Base-by-base conservation (phyloP, 139 green algal genomes). In the Chlorella sp. region DNA sequence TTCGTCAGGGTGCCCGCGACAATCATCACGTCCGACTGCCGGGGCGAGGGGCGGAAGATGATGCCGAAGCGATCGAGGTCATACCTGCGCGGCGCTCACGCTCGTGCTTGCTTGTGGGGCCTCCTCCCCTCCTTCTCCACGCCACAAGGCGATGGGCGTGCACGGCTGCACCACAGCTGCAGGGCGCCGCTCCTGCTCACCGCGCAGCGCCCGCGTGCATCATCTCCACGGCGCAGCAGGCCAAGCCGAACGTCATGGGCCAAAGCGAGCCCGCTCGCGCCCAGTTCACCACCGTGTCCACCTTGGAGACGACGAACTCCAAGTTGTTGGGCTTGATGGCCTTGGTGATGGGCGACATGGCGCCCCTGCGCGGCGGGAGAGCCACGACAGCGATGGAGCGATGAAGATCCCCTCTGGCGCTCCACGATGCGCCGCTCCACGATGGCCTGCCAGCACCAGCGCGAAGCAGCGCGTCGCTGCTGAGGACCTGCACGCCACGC, bases 211-310 rank as follows among this genome's bases (percentile, higher is more conserved):
- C 62, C 34, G 71, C 51, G 59, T 95, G 90, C 93, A 98, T 98
- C 93, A 98, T 98, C 82, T 98, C 94, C 71, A 98, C 94, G 0
- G 94, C 94, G 77, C 94, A 98, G 84, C 93, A 98, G 0, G 93
- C 94, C 63, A 98, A 80, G 1, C 93, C 93, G 69, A 98, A 98
- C 2, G 93, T 98, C 93, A 98, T 97, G 2, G 93, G 93, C 93
- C 93, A 98, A 74, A 98, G 91, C 27, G 88, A 96, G 30, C 94
- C 91, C 55, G 88, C 87, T 5, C 91, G 77, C 0, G 93, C 93
- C 93, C 93, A 98, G 80, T 95, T 95, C 62, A 98, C 83, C 26
- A 97, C 80, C 29, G 85, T 77, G 80, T 82, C 75, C 32, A 88
- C 74, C 32, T 82, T 83, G 1, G 82, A 89, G 24, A 88, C 80